Base-by-base conservation (phyloP, 2,329 filamentous ascomycete genomes). In the Cladosporium sphaerospermum region DNA sequence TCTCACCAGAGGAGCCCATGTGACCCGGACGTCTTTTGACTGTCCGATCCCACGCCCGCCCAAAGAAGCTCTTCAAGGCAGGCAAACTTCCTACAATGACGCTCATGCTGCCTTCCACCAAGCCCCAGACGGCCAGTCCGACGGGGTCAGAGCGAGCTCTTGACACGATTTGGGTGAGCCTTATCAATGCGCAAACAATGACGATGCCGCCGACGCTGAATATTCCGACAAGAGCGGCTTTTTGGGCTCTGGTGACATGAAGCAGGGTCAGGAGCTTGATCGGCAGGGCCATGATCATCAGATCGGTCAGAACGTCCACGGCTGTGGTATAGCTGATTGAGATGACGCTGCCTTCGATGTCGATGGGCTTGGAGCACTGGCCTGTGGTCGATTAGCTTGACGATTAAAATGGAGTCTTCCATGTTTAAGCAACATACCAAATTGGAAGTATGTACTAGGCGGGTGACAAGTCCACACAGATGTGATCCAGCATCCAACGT, bases 281-380 rank as follows among this genome's bases (percentile, higher is more conserved):
- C 8, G 50, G 50, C 6, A 52, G 23, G 16, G 37, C 50, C 50
- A 52, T 52, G 42, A 52, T 52, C 42, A 52, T 52, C 9, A 46
- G 13, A 11, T 52, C 50, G 11, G 50, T 52, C 33, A 45, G 9
- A 3, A 52, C 43, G 34, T 52, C 50, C 13, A 52, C 50, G 11
- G 50, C 50, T 16, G 50, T 52, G 23, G 42, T 52, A 42, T 52
- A 52, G 34, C 42, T 39, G 42, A 52, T 45, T 3, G 42, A 45
- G 23, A 52, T 52, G 13, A 45, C 39, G 31, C 47, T 50, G 11
- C 47, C 47, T 18, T 50, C 39, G 31, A 50, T 32, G 47, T 50
- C 47, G 39, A 50, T 50, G 9, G 47, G 47, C 9, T 50, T 50
- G 11, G 39, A 23, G 16, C 47, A 50, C 36, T 50, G 47, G 5